phyloP scores from a whole-genome alignment of 78 protist genomes.

The Dictyostelium discoideum region DNA sequence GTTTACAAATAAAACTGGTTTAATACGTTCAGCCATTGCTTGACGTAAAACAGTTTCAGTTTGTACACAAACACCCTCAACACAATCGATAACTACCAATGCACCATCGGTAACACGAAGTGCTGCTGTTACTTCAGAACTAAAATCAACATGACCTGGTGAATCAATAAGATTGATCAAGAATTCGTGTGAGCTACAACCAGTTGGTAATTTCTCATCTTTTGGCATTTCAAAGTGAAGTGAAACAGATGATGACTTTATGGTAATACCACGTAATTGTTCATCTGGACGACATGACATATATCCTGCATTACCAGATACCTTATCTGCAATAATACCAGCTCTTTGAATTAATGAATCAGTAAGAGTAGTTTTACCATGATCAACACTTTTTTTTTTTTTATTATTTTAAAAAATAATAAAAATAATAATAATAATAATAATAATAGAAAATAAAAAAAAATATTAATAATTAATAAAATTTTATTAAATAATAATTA shows the following conservation, averaged over 20 bases:
- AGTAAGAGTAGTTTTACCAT: constrained; percentile 98
- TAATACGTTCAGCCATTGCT: constrained; percentile 91
- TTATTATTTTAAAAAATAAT: not conserved
- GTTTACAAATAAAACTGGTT: constrained; percentile 91
- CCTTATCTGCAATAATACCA: constrained; percentile 96
- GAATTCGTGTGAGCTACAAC: constrained; percentile 31
- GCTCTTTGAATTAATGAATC: constrained; percentile 99
- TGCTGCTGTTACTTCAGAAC: constrained; percentile 94
- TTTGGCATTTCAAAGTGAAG: constrained; percentile 74
- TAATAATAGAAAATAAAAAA: too few species aligned
- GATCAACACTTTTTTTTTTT: constrained; percentile 87
- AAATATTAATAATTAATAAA: not conserved
- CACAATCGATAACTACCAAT: constrained; percentile 94
- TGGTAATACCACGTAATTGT: constrained; percentile 90
- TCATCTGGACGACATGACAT: constrained; percentile 88
- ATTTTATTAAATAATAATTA: not conserved
- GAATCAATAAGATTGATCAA: constrained; percentile 96
- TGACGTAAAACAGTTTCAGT: constrained; percentile 97
- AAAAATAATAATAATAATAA: too few species aligned
- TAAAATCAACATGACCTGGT: constrained; percentile 98
- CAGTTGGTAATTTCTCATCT: not conserved
- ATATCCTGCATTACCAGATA: constrained; percentile 78
- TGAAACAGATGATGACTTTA: constrained; percentile 90
- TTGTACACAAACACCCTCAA: constrained; percentile 96
- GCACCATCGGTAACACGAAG: constrained; percentile 97